These are phyloP conservation scores for Monosporozyma aquatica DNA, from an alignment of 805 yeast species.

Conservation along the genomic window DNA sequence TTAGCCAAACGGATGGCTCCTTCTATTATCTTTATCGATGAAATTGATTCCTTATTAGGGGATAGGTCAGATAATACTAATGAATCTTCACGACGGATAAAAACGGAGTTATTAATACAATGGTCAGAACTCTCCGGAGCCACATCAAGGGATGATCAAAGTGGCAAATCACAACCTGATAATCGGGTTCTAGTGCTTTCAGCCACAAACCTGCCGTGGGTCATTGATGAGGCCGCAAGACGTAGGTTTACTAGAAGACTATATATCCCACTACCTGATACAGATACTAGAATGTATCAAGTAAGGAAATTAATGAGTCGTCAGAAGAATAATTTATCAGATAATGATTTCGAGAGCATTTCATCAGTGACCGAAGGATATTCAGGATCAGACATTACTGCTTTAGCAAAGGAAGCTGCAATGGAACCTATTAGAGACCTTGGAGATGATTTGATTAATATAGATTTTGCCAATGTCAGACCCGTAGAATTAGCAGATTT, in stretches of 20 bases:
- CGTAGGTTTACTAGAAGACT: conserved; percentile 87
- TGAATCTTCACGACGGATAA: conserved; percentile 84
- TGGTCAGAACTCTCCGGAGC: conserved; percentile 93
- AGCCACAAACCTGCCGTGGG: conserved; percentile 96
- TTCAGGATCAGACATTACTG: conserved; percentile 91
- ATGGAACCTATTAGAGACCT: conserved; percentile 91
- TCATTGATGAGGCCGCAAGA: conserved; percentile 94
- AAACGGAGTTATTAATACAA: conserved; percentile 87
- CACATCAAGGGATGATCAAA: conserved; percentile 38
- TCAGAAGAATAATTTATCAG: conserved; percentile 59
- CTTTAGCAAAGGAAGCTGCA: conserved; percentile 94
- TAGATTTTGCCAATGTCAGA: conserved; percentile 68
- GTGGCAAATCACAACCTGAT: conserved; percentile 29
- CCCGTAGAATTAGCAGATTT: conserved; percentile 74
- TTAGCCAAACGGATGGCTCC: conserved; percentile 85
- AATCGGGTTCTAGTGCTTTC: conserved; percentile 82
- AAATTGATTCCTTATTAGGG: conserved; percentile 83
- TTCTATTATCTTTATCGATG: conserved; percentile 90
- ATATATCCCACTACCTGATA: conserved; percentile 90
- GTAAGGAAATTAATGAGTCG: conserved; percentile 55
- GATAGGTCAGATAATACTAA: conserved; percentile 72
- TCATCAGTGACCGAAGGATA: conserved; percentile 69
- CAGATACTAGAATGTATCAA: conserved; percentile 70
- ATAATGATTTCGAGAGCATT: conserved; percentile 51
- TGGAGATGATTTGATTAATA: conserved; percentile 70